phyloP scores from a whole-genome alignment of 2,329 filamentous ascomycete species.

The Didymellaceae sp. region DNA sequence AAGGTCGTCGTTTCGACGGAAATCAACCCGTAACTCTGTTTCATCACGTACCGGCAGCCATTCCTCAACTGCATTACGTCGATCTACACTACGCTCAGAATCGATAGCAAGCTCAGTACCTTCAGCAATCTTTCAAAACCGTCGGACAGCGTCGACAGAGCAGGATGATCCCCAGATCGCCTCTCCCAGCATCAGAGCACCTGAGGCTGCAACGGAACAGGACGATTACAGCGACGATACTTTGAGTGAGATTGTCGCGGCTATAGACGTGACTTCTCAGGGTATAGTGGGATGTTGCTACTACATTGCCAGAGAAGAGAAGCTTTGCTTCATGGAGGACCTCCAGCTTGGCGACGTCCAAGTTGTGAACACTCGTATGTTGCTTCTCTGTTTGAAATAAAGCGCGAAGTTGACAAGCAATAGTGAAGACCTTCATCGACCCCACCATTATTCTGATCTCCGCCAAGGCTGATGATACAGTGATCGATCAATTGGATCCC shows the following conservation, averaged over 20 bases:
- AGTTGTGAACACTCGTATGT: slow-evolving; percentile 57
- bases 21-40: slow-evolving; percentile 17
- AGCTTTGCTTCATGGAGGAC: slow-evolving; percentile 79
- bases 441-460: slow-evolving; percentile 67
- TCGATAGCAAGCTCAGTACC: slow-evolving; percentile 11
- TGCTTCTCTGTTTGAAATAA: neutral
- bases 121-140: neutral
- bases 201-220: neutral
- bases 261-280: slow-evolving; percentile 74
- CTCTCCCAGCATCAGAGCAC: slow-evolving; percentile 8
- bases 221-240: slow-evolving; percentile 55
- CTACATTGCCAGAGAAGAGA: slow-evolving; percentile 73
- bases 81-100: slow-evolving; percentile 17
- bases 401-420: neutral
- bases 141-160: neutral
- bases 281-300: slow-evolving; percentile 83
- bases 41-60: slow-evolving; percentile 16
- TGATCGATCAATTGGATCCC: slow-evolving; percentile 54
- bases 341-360: slow-evolving; percentile 72
- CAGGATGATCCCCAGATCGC: slow-evolving; percentile 2
- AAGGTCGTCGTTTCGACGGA: slow-evolving; percentile 18
- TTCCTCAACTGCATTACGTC: slow-evolving; percentile 17
- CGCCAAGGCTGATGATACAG: slow-evolving; percentile 60
- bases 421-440: slow-evolving; percentile 67
- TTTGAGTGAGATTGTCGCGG: slow-evolving; percentile 76